These are phyloP conservation scores for Gliomastix tumulicola DNA, from an alignment of 2,329 filamentous ascomycete species.

Conservation along the genomic window DNA sequence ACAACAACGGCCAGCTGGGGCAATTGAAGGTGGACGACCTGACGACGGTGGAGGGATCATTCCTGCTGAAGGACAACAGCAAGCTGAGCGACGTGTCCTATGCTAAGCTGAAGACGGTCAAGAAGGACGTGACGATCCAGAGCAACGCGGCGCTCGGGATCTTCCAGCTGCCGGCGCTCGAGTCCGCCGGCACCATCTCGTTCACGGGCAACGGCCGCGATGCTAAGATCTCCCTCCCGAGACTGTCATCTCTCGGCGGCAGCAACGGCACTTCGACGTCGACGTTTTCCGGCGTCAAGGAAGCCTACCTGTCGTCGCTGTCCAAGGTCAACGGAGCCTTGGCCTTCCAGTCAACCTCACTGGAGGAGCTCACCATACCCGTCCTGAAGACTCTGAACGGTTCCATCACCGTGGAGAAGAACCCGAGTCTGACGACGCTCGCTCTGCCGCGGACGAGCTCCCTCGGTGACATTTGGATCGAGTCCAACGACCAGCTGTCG, in stretches of 20 bases:
- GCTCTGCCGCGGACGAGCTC: conserved; percentile 13
- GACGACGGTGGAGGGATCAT: conserved; percentile 12
- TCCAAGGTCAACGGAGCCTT: conserved; percentile 13
- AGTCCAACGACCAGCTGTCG: conserved; percentile 12
- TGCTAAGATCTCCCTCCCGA: conserved; percentile 10
- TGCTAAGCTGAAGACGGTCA: conserved; percentile 13
- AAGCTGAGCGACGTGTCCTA: conserved; percentile 11
- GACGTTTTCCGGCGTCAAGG: conserved; percentile 9
- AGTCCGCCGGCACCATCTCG: conserved; percentile 14
- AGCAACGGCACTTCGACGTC: conserved; percentile 15
- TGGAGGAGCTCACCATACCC: conserved; percentile 13
- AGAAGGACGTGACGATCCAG: conserved; percentile 15
- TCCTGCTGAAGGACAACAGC: conserved; percentile 12
- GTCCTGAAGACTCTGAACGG: conserved; percentile 14
- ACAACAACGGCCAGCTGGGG: conserved; percentile 11
- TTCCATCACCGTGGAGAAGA: conserved; percentile 14
- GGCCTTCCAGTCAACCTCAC: conserved; percentile 11
- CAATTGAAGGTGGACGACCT: conserved; percentile 8
- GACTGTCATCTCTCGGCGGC: conserved; percentile 12
- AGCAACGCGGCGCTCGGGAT: conserved; percentile 11
- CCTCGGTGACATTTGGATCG: conserved; percentile 12
- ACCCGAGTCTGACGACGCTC: conserved; percentile 12
- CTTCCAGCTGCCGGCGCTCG: conserved; percentile 11
- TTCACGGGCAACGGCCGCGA: conserved; percentile 13
- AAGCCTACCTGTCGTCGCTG: conserved; percentile 14